phyloP scores from a whole-genome alignment of 2,329 filamentous ascomycete genomes.

The Ophiostoma sp. region DNA sequence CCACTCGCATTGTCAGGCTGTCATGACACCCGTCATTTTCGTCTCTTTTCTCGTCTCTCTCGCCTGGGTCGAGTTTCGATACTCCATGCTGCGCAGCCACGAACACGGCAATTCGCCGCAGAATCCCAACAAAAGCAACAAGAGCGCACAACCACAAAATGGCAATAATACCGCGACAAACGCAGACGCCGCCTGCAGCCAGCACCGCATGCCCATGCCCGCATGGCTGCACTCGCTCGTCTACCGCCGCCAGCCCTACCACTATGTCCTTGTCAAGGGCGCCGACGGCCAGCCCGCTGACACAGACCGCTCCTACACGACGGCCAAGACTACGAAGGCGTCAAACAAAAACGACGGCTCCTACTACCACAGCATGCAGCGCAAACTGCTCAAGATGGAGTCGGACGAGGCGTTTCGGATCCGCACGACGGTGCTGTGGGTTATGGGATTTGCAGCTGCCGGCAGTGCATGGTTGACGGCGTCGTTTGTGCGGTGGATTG shows the following conservation, averaged over 20 bases:
- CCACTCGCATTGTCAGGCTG: constrained; percentile 37
- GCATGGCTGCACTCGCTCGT: constrained; percentile 46
- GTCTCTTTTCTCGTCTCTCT: constrained; percentile 66
- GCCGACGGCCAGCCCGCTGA: neutral
- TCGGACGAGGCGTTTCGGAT: constrained; percentile 64
- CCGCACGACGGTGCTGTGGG: constrained; percentile 54
- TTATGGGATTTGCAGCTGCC: constrained; percentile 44
- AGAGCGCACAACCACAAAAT: neutral
- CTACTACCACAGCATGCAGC: constrained; percentile 58
- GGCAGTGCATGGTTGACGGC: constrained; percentile 36
- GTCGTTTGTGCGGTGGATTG: constrained; percentile 31
- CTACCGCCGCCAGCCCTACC: constrained; percentile 44
- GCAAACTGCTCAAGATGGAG: constrained; percentile 62
- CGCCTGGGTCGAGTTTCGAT: constrained; percentile 59
- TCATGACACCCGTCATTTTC: constrained; percentile 65
- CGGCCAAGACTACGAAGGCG: constrained; percentile 21
- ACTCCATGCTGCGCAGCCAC: constrained; percentile 52
- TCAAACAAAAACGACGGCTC: constrained; percentile 36
- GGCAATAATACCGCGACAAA: constrained; percentile 15
- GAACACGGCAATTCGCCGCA: constrained; percentile 36
- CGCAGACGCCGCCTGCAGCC: neutral
- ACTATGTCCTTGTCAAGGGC: constrained; percentile 35
- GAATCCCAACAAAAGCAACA: neutral
- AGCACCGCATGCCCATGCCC: constrained; percentile 40
- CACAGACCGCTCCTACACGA: constrained; percentile 26